Evolutionary conservation across 106 monocot species (phyloP).

Genomic region (Posidonia australis): DNA sequence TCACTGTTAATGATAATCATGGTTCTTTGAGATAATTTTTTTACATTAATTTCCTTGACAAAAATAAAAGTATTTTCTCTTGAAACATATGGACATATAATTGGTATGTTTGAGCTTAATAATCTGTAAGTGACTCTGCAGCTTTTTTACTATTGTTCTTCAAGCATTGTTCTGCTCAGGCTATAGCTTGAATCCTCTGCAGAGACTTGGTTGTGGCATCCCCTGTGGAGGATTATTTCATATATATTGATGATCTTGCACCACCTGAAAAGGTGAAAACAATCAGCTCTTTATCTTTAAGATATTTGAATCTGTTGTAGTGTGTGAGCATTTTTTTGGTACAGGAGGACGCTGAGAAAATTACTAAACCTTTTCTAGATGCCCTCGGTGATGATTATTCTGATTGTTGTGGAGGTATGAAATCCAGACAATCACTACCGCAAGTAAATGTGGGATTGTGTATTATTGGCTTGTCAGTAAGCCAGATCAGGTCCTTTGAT

Average conservation of each 20-base stretch:
- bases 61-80: constrained; percentile 73
- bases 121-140: constrained; percentile 86
- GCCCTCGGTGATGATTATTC: constrained; percentile 80
- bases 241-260: constrained; percentile 83
- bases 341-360: constrained; percentile 63
- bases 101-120: constrained; percentile 99
- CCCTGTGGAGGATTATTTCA: constrained; percentile 89
- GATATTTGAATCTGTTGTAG: not conserved
- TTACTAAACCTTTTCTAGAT: constrained; percentile 54
- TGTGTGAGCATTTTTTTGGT: constrained; percentile 4
- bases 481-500: no score
- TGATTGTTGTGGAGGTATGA: constrained; percentile 65
- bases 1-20: not conserved
- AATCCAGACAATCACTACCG: not conserved
- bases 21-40: not conserved
- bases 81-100: constrained; percentile 93
- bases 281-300: not conserved
- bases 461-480: not conserved
- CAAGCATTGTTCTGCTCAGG: not conserved
- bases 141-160: not conserved
- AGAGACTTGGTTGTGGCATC: constrained; percentile 96
- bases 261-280: constrained; percentile 44
- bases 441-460: not conserved
- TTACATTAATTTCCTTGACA: constrained; percentile 36
- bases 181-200: constrained; percentile 2